phyloP scores from a whole-genome alignment of 1,284 basidiomycete genomes.

The Takashimella koratensis region DNA sequence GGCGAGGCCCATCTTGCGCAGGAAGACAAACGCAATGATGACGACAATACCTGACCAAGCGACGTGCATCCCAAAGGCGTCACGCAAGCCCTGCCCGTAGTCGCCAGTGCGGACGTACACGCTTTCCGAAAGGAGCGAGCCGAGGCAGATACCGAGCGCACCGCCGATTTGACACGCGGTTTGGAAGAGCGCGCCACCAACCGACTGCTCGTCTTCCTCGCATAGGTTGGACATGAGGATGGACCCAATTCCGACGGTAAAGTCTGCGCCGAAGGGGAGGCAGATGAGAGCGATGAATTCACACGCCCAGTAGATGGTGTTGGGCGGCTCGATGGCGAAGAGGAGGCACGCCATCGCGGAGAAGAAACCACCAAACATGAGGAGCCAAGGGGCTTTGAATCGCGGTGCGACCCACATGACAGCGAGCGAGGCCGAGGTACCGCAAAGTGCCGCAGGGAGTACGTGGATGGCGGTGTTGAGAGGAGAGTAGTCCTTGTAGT shows the following conservation, averaged over 20 bases:
- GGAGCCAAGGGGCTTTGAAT: slow-evolving; percentile 24
- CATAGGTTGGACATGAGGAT: slow-evolving; percentile 37
- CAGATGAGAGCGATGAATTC: slow-evolving; percentile 31
- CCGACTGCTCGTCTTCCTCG: slow-evolving; percentile 31
- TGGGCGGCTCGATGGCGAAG: slow-evolving; percentile 26
- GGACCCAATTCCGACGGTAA: slow-evolving; percentile 31
- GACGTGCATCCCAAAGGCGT: slow-evolving; percentile 24
- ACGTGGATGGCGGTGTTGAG: slow-evolving; percentile 22
- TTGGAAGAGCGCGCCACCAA: slow-evolving; percentile 36
- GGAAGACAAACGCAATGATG: slow-evolving; percentile 8
- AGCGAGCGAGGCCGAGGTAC: slow-evolving; percentile 22
- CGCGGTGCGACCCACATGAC: slow-evolving; percentile 27
- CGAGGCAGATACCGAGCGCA: slow-evolving; percentile 29
- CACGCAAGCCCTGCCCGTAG: slow-evolving; percentile 16
- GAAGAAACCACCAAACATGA: slow-evolving; percentile 25
- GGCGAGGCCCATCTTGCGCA: slow-evolving; percentile 14
- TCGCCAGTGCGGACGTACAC: slow-evolving; percentile 9
- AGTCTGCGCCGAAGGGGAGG: slow-evolving; percentile 33
- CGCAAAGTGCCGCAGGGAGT: slow-evolving; percentile 27
- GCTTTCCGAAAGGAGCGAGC: slow-evolving; percentile 16
- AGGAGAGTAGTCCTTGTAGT: slow-evolving; percentile 16
- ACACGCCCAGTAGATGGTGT: slow-evolving; percentile 33
- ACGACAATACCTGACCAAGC: slow-evolving; percentile 19
- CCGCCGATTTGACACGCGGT: slow-evolving; percentile 25
- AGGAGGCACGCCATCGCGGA: slow-evolving; percentile 24